phyloP scores from a whole-genome alignment of 345 rosid species.

The Xanthoceras sorbifolium region DNA sequence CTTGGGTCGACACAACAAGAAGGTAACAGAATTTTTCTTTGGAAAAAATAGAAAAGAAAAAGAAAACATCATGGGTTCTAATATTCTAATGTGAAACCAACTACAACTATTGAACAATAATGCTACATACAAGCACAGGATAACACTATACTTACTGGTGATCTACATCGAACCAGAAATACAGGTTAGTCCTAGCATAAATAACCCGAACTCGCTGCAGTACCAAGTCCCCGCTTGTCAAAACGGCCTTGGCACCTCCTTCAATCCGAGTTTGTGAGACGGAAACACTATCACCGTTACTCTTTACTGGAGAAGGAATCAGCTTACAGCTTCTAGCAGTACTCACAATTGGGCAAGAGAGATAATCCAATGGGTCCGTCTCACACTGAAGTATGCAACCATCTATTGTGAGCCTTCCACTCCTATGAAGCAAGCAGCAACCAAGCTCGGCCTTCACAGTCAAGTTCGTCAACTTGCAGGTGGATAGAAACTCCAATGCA shows the following conservation, averaged over 20 bases:
- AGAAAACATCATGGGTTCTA: not conserved
- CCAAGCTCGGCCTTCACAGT: conserved; percentile 94
- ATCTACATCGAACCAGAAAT: conserved; percentile 91
- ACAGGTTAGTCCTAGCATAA: conserved; percentile 60
- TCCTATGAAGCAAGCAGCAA: conserved; percentile 88
- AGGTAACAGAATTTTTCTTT: too few species aligned
- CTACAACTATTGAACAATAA: not conserved
- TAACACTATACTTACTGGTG: conserved; percentile 32
- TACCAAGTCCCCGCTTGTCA: conserved; percentile 69
- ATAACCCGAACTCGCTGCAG: conserved; percentile 92
- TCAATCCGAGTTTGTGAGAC: conserved; percentile 82
- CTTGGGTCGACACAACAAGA: too few species aligned
- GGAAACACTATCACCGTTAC: conserved; percentile 50
- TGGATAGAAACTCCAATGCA: conserved; percentile 80
- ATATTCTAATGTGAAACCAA: not conserved
- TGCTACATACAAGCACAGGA: not conserved
- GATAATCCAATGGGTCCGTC: conserved; percentile 76
- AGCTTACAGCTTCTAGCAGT: conserved; percentile 54
- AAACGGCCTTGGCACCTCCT: conserved; percentile 91
- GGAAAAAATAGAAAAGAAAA: not conserved
- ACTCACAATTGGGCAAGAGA: conserved; percentile 83
- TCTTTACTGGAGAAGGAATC: conserved; percentile 38
- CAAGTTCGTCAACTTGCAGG: conserved; percentile 82
- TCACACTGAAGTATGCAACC: conserved; percentile 92
- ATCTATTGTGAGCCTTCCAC: conserved; percentile 86